Evolutionary conservation across 2,329 filamentous ascomycete species (phyloP), one percentile per base, ranked within the genome.

Genomic region (Leptographium lundbergii): DNA sequence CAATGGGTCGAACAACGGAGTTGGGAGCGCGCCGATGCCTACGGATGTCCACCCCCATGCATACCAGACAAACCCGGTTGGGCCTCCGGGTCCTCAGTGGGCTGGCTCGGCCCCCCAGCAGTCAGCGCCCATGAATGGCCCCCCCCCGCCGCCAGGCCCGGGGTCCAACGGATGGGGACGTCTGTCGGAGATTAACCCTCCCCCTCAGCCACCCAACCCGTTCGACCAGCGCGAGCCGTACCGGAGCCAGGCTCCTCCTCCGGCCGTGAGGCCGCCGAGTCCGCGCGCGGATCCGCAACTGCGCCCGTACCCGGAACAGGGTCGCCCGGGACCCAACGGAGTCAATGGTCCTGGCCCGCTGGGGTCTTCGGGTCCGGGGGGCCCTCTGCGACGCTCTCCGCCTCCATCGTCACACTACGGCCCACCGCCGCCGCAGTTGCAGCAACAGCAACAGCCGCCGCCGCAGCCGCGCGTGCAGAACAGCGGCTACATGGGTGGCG

Each of bases 11-110:
- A 80, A 84, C 62, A 86, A 84, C 68, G 86, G 89, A 61, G 78
- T 87, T 67, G 85, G 80, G 65, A 85, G 79, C 65, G 89, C 87
- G 57, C 91, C 92, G n/a, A 83, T 94, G 66, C 92, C 94, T 9
- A 92, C 95, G 68, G 94, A 99, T 72, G 91, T 97, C 25, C 91
- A 97, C 70, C 92, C 92, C 56, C 90, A 96, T 68, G 89, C 91
- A 7, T 97, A 97, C 68, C 91, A 96, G 72, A 83, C 86, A 54
- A 88, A 88, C 50, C 86, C 94, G 58, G 88, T 88, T 64, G 89
- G 88, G 13, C 90, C 90, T 60, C 89, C 89, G 57, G 87, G 87
- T 57, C 91, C 91, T 63, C 88, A 95, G 70, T 97, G 92, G 92
- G 89, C 88, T 63, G 87, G 86, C 60, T 82, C 85, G 51, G 82